Conservation (phyloP, 495 filamentous ascomycete species). For the Aspergillus nanangensis region DNA sequence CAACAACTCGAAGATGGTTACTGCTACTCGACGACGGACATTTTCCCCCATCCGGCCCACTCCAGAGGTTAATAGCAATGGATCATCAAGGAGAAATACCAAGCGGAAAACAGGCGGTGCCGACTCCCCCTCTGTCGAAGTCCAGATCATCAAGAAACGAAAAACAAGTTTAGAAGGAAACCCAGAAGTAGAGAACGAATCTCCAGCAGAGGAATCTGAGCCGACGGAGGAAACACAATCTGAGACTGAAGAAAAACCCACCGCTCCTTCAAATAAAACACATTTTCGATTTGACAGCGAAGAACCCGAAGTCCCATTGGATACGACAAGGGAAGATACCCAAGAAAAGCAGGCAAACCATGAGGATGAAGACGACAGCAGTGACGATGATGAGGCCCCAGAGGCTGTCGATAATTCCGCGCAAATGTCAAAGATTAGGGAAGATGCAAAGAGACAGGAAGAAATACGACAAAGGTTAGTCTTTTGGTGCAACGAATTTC, state of each 20-base stretch:
- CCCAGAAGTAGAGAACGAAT: conserved; percentile 11
- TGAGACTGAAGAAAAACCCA: conserved; percentile 10
- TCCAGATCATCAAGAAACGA: conserved; percentile 34
- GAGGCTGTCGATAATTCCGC: conserved; percentile 46
- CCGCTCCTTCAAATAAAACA: conserved; percentile 19
- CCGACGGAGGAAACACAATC: conserved; percentile 8
- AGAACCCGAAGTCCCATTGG: conserved; percentile 31
- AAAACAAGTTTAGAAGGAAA: conserved; percentile 27
- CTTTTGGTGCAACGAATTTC: background rate
- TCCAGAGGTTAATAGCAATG: conserved; percentile 15
- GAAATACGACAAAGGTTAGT: conserved; percentile 33
- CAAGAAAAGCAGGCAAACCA: conserved; percentile 12
- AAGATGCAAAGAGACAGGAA: conserved; percentile 39
- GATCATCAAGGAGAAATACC: conserved; percentile 14
- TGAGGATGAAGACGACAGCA: conserved; percentile 22
- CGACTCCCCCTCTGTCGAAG: conserved; percentile 17
- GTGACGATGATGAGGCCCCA: conserved; percentile 48
- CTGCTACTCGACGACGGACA: conserved; percentile 27
- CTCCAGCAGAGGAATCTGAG: background rate
- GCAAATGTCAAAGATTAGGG: conserved; percentile 34
- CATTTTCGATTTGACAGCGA: conserved; percentile 44
- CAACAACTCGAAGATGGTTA: conserved; percentile 30
- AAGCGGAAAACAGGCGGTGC: conserved; percentile 32
- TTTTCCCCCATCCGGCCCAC: conserved; percentile 13
- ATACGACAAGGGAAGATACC: conserved; percentile 17